A percentile compares a stretch with the other conserved stretches of the same genome.
phyloP scores from a whole-genome alignment of 148 eudicot species.

The Silene conica region DNA sequence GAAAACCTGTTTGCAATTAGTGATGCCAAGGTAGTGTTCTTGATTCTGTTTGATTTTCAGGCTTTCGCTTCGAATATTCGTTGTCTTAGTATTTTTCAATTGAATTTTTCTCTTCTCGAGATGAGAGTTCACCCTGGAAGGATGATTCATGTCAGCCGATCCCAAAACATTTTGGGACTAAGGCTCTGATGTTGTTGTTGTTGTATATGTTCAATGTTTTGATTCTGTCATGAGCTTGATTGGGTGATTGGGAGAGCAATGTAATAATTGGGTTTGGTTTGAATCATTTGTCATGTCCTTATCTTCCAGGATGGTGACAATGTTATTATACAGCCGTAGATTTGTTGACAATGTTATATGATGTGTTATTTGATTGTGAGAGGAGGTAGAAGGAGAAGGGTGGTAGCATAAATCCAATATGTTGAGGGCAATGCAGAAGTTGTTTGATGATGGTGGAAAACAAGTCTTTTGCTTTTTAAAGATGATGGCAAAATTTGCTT shows the following conservation, averaged over 20 bases:
- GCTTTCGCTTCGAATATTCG: neutral
- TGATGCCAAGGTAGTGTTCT: constrained; percentile 69
- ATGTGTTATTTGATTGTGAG: too few species aligned
- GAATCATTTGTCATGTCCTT: neutral
- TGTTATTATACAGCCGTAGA: neutral
- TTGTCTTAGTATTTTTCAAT: neutral
- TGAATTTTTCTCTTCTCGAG: too few species aligned
- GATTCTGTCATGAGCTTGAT: constrained; percentile 12
- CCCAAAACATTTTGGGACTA: too few species aligned
- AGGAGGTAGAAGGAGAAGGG: too few species aligned
- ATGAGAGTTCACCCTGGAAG: too few species aligned
- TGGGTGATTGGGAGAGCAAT: neutral
- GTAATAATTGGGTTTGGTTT: neutral
- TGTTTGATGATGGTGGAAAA: too few species aligned
- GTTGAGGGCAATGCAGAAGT: too few species aligned
- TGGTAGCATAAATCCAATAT: too few species aligned
- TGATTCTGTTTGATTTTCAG: neutral
- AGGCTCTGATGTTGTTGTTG: too few species aligned
- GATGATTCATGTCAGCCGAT: too few species aligned
- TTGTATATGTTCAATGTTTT: constrained; percentile 13
- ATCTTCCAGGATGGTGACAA: neutral
- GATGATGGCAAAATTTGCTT: too few species aligned
- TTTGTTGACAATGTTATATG: neutral
- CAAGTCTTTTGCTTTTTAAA: too few species aligned
- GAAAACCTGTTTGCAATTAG: constrained; percentile 68